Base-by-base conservation (phyloP, 2,329 filamentous ascomycete species). In the Fusarium ramigenum region DNA sequence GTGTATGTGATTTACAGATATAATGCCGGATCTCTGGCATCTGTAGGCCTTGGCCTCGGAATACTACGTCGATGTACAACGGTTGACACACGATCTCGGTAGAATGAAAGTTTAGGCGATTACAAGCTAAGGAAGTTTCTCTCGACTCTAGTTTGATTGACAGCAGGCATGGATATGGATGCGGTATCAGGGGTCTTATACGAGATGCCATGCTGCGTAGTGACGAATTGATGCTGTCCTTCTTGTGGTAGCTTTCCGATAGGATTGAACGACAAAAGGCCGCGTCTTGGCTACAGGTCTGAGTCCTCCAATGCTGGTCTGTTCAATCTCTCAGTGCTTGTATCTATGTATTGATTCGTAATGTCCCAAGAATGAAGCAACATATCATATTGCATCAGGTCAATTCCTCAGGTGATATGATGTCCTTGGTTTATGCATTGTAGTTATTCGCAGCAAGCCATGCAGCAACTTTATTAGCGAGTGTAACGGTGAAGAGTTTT, bases 161-260 rank as follows among this genome's bases (percentile, higher is more conserved):
- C 30, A 36, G n/a, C 9, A 46, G 25, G 25, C 42, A 63, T 65
- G n/a, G 34, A 25, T 46, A 70, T 47, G 59, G 54, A n/a, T 53
- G 39, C 54, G 30, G 66, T 44, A 49, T 56, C 67, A 70, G 53
- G 67, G 67, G 50, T 66, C 28, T 42, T 28, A 44, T 50, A 70
- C 67, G 53, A 46, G 60, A 8, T 67, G 39, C 42, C 32, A 58
- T 57, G 25, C 25, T 43, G 21, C 5, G n/a, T 25, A 56, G 66
- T 40, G 37, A 28, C 18, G 40, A 46, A n/a, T 32, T 19, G 47
- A 14, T n/a, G 37, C 39, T 11, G 7, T 44, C n/a, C 23, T 19
- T 44, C n/a, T 15, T 37, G 4, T 36, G 39, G 42, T 47, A 37
- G 32, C 37, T 34, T 65, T 56, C 34, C 47, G 39, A 47, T n/a